phyloP scores from a whole-genome alignment of 1,139 yeast genomes.

The Zygoascus sp. region DNA sequence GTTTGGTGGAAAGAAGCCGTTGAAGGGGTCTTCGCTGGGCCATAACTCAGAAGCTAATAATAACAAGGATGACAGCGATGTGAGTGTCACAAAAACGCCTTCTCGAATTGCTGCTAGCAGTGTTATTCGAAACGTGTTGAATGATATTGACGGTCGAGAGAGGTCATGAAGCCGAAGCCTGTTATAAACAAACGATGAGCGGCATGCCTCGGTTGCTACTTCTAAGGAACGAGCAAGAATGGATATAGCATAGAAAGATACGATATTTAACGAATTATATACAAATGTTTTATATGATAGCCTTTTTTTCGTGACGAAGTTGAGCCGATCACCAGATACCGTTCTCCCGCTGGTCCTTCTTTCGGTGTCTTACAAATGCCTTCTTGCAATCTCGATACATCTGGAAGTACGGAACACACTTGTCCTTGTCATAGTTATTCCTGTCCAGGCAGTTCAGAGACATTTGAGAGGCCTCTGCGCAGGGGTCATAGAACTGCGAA shows the following conservation, averaged over 20 bases:
- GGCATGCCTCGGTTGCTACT: too few relatives aligned
- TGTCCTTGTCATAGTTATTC: slow-evolving; percentile 67
- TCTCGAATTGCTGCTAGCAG: slow-evolving; percentile 28
- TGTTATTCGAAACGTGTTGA: slow-evolving; percentile 26
- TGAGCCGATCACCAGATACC: slow-evolving; percentile 1
- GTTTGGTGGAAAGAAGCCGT: slow-evolving; percentile 16
- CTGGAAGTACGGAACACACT: slow-evolving; percentile 81
- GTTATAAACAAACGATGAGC: too few relatives aligned
- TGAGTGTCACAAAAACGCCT: slow-evolving; percentile 23
- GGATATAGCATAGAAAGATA: neutral
- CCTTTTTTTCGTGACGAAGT: too few relatives aligned
- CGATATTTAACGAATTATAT: neutral
- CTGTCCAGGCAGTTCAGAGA: slow-evolving; percentile 75
- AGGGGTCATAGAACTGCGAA: slow-evolving; percentile 86
- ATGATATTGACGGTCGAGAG: slow-evolving; percentile 13
- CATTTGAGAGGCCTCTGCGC: slow-evolving; percentile 84
- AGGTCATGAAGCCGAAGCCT: neutral
- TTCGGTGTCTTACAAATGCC: slow-evolving; percentile 55
- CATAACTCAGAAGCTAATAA: neutral
- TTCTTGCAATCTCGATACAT: slow-evolving; percentile 90
- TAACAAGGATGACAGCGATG: neutral
- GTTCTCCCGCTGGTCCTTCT: slow-evolving; percentile 10
- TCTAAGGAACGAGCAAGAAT: neutral
- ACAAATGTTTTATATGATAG: neutral
- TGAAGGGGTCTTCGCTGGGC: neutral